Percentiles rank a stretch among this genome's conserved stretches.
Evolutionary conservation across 148 eudicot genomes (phyloP).

Genomic region (Chenopodium berlandieri): DNA sequence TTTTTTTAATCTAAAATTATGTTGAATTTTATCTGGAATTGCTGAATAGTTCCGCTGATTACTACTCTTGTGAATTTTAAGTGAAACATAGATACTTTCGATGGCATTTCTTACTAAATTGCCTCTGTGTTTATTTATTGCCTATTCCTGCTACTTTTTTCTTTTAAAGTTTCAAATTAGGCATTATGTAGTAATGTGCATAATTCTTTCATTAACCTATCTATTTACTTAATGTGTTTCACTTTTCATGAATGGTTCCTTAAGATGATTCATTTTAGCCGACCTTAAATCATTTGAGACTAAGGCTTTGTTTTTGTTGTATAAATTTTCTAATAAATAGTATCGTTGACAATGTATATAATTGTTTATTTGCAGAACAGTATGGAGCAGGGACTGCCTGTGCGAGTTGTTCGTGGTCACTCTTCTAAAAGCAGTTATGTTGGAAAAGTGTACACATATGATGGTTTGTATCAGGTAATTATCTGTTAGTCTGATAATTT

Average conservation of each 20-base stretch:
- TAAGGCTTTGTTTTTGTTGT: no score
- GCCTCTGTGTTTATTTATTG: not conserved
- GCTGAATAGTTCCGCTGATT: not conserved
- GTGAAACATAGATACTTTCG: not conserved
- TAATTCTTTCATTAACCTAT: no score
- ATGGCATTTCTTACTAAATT: not conserved
- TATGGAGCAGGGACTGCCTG: slow-evolving; percentile 43
- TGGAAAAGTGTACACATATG: slow-evolving; percentile 50
- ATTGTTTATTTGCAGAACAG: slow-evolving; percentile 39
- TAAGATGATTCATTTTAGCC: no score
- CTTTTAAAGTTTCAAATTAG: not conserved
- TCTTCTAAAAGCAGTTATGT: slow-evolving; percentile 35
- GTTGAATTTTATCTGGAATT: not conserved
- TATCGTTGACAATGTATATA: not conserved
- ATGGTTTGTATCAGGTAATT: slow-evolving; percentile 64
- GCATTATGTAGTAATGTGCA: not conserved
- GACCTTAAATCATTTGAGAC: no score
- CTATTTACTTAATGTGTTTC: no score
- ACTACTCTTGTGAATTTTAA: not conserved
- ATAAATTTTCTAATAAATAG: not conserved
- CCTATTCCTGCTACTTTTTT: not conserved
- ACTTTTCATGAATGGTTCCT: no score
- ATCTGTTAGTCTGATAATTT: not conserved
- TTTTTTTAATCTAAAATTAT: not conserved
- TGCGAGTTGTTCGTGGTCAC: slow-evolving; percentile 50